Conservation (phyloP, 148 eudicot genomes). For the Arctostaphylos glauca region DNA sequence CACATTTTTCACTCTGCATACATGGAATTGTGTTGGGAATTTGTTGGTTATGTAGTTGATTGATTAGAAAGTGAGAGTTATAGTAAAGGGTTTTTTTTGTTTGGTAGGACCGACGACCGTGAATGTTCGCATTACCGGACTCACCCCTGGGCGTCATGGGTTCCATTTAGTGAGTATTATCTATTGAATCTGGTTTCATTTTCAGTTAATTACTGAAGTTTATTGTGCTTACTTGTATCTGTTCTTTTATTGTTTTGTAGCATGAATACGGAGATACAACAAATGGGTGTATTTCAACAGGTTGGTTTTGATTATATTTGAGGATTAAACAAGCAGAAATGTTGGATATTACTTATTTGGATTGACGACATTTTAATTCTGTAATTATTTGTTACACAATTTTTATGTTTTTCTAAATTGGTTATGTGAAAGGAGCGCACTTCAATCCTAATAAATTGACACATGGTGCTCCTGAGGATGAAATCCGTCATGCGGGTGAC, state of each 20-base stretch:
- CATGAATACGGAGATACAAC: constrained; percentile 94
- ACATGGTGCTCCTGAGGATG: constrained; percentile 98
- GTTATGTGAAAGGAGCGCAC: constrained; percentile 60
- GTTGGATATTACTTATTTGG: neutral
- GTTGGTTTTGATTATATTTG: constrained; percentile 30
- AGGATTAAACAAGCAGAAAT: constrained; percentile 7
- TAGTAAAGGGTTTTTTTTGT: neutral
- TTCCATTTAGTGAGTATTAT: no score
- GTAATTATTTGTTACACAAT: neutral
- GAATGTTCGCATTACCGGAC: constrained; percentile 36
- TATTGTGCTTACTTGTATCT: neutral
- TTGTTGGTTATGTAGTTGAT: neutral
- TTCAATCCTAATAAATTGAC: constrained; percentile 81
- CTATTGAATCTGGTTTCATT: neutral
- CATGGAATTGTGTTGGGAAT: neutral
- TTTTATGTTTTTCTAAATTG: neutral
- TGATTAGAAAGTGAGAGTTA: constrained; percentile 8
- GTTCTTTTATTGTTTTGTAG: constrained; percentile 32
- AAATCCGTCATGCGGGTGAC: constrained; percentile 99
- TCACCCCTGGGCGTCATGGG: no score
- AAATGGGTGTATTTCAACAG: constrained; percentile 96
- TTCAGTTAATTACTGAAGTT: no score
- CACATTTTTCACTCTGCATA: neutral
- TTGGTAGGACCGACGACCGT: constrained; percentile 78
- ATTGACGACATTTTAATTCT: neutral